These are phyloP conservation scores for Suillus variegatus DNA, from an alignment of 768 basidiomycete species.

Conservation along the genomic window DNA sequence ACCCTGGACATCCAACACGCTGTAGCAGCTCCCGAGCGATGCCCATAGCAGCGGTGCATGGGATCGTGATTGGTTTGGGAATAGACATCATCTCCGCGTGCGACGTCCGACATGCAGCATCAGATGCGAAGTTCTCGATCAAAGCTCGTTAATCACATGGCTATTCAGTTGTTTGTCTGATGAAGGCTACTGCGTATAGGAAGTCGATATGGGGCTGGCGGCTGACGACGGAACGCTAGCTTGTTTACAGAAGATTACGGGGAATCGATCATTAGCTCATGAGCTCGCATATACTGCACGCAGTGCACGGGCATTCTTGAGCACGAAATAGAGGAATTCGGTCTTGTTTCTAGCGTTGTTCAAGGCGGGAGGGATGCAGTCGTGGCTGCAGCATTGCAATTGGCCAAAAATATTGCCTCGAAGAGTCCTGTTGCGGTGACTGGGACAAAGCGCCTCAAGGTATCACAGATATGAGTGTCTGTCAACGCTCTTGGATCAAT, in stretches of 20 bases:
- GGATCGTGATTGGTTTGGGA: constrained; percentile 72
- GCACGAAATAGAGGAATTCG: constrained; percentile 67
- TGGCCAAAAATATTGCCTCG: constrained; percentile 63
- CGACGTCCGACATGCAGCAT: constrained; percentile 76
- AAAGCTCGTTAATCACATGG: constrained; percentile 47
- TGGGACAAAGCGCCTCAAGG: constrained; percentile 72
- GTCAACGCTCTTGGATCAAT: background rate
- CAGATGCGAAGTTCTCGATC: constrained; percentile 65
- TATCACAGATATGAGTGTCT: constrained; percentile 65
- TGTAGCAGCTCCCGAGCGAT: constrained; percentile 67
- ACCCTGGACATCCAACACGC: constrained; percentile 66
- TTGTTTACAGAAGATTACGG: constrained; percentile 74
- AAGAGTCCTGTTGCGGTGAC: constrained; percentile 82
- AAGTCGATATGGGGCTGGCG: constrained; percentile 85
- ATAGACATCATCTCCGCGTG: constrained; percentile 71
- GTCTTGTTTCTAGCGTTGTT: constrained; percentile 74
- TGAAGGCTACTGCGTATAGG: constrained; percentile 42
- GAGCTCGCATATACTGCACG: constrained; percentile 75
- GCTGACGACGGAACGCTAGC: constrained; percentile 89
- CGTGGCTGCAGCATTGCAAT: constrained; percentile 59
- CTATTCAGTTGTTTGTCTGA: constrained; percentile 3
- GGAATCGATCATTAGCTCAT: constrained; percentile 68
- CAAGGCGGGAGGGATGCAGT: constrained; percentile 68
- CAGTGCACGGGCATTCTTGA: constrained; percentile 53
- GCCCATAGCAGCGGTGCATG: constrained; percentile 80